These are phyloP conservation scores for Aspergillus heteromorphus DNA, from an alignment of 495 filamentous ascomycete species.

Conservation along the genomic window DNA sequence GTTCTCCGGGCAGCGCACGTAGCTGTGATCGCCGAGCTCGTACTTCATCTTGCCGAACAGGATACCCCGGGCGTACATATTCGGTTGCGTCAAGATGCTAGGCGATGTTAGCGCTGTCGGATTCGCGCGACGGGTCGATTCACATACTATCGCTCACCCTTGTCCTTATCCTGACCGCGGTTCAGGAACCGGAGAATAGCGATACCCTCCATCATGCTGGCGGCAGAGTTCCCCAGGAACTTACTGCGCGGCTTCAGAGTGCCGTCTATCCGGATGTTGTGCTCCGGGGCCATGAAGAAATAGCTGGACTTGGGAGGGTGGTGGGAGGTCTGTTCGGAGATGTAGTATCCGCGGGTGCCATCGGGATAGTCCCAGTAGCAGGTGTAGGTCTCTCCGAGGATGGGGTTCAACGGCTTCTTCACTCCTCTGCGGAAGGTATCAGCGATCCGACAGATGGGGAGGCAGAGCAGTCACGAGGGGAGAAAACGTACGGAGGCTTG, in stretches of 20 bases:
- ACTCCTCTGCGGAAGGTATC: constrained; percentile 62
- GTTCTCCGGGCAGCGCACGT: constrained; percentile 84
- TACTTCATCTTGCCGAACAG: constrained; percentile 99
- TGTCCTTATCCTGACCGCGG: constrained; percentile 54
- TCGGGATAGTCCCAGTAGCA: constrained; percentile 94
- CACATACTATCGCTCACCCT: constrained; percentile 82
- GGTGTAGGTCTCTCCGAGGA: constrained; percentile 91
- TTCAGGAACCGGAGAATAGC: constrained; percentile 83
- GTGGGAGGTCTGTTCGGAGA: constrained; percentile 93
- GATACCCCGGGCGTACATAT: constrained; percentile 98
- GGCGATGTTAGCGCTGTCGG: background rate
- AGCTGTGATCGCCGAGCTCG: constrained; percentile 94
- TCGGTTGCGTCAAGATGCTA: constrained; percentile 89
- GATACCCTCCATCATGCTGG: constrained; percentile 96
- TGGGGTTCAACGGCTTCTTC: constrained; percentile 97
- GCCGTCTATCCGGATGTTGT: constrained; percentile 92
- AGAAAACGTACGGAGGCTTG: constrained; percentile 75
- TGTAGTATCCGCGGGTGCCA: constrained; percentile 84
- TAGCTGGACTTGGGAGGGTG: constrained; percentile 98
- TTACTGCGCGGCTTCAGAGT: constrained; percentile 94
- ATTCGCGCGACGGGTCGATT: background rate
- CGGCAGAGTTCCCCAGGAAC: constrained; percentile 95
- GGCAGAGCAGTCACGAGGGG: constrained; percentile 2
- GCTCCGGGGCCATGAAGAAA: constrained; percentile 96
- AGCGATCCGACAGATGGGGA: constrained; percentile 7